Conservation (phyloP, 2,329 filamentous ascomycete genomes). For the Drechmeria coniospora region DNA sequence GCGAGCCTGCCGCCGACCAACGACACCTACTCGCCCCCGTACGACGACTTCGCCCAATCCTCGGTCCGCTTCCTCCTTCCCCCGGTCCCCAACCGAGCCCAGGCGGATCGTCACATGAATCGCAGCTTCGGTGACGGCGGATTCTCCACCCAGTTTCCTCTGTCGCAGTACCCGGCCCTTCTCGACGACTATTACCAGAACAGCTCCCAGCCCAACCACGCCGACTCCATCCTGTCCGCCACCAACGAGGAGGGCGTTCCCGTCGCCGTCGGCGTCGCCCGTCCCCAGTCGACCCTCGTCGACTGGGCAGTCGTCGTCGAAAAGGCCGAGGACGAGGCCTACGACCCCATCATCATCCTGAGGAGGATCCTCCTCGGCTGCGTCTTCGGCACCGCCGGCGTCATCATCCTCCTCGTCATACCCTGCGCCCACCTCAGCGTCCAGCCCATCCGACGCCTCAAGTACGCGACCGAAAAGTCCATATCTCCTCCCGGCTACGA, state of each 20-base stretch:
- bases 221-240: conserved; percentile 52
- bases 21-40: conserved; percentile 23
- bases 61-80: conserved; percentile 46
- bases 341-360: conserved; percentile 57
- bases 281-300: conserved; percentile 50
- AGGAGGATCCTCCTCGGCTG: conserved; percentile 69
- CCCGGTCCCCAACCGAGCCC: conserved; percentile 24
- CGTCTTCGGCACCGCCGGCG: conserved; percentile 67
- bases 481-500: conserved; percentile 50
- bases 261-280: conserved; percentile 70
- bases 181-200: conserved; percentile 38
- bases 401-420: conserved; percentile 55
- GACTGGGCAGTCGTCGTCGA: conserved; percentile 78
- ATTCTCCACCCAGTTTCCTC: conserved; percentile 37
- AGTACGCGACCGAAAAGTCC: conserved; percentile 59
- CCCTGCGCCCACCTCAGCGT: conserved; percentile 74
- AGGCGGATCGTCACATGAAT: conserved; percentile 30
- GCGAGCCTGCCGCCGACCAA: conserved; percentile 29
- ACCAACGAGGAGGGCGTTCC: conserved; percentile 52
- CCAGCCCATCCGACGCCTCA: conserved; percentile 61
- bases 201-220: conserved; percentile 41
- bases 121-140: conserved; percentile 18
- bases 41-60: conserved; percentile 23
- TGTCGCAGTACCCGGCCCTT: conserved; percentile 47
- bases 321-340: conserved; percentile 58